phyloP scores from a whole-genome alignment of 1,139 yeast genomes.

The Suhomyces panamericanus region DNA sequence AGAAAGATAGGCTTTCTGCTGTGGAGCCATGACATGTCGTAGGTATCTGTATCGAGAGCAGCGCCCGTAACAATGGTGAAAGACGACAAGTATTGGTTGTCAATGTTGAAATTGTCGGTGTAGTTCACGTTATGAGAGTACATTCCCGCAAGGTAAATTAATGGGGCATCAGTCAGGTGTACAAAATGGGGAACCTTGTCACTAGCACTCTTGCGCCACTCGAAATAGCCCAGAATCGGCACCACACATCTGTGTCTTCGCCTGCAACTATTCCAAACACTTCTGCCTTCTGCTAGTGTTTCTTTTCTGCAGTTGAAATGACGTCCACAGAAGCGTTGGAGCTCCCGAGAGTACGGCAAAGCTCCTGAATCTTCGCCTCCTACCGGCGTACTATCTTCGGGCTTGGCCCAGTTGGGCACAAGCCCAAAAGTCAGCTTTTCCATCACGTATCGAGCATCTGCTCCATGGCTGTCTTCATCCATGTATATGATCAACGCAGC shows the following conservation, averaged over 20 bases:
- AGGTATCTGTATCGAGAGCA: slow-evolving; percentile 47
- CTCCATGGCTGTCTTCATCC: slow-evolving; percentile 12
- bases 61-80: slow-evolving; percentile 76
- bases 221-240: slow-evolving; percentile 83
- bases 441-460: slow-evolving; percentile 22
- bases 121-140: slow-evolving; percentile 49
- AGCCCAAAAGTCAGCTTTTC: slow-evolving; percentile 47
- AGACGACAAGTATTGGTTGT: slow-evolving; percentile 40
- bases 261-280: slow-evolving; percentile 52
- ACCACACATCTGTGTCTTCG: slow-evolving; percentile 59
- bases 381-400: slow-evolving; percentile 30
- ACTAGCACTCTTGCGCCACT: slow-evolving; percentile 55
- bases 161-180: slow-evolving; percentile 47
- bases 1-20: slow-evolving; percentile 74
- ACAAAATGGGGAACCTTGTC: slow-evolving; percentile 66
- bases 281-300: slow-evolving; percentile 41
- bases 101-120: slow-evolving; percentile 24
- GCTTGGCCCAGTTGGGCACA: slow-evolving; percentile 46
- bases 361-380: slow-evolving; percentile 12
- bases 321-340: slow-evolving; percentile 32
- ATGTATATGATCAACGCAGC: slow-evolving; percentile 35
- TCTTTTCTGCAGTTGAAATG: slow-evolving; percentile 68
- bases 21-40: slow-evolving; percentile 68
- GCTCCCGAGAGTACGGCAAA: slow-evolving; percentile 28
- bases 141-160: slow-evolving; percentile 74